phyloP scores from a whole-genome alignment of 805 yeast species.

The Ogataea methylovora region DNA sequence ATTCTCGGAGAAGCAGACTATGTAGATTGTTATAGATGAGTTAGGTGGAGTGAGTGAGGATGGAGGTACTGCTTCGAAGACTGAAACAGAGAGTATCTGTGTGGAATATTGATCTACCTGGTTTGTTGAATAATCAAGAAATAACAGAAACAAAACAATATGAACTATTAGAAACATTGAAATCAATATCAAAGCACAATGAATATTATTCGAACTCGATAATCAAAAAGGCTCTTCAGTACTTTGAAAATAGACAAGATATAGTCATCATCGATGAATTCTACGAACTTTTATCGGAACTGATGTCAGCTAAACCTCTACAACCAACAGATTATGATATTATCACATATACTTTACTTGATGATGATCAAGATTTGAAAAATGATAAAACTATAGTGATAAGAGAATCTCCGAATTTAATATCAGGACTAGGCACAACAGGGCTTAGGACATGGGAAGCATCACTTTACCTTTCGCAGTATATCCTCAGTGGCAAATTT shows the following conservation, averaged over 20 bases:
- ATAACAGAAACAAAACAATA: conserved; percentile 14
- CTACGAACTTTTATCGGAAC: conserved; percentile 33
- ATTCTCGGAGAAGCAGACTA: no score
- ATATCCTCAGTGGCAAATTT: conserved; percentile 22
- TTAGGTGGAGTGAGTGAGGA: conserved; percentile 1
- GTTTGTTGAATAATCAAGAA: background rate
- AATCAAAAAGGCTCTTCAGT: conserved; percentile 32
- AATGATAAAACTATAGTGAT: conserved; percentile 24
- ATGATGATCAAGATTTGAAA: conserved; percentile 1
- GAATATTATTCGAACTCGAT: conserved; percentile 44
- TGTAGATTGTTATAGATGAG: no score
- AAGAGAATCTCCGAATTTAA: conserved; percentile 53
- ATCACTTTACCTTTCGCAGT: conserved; percentile 57
- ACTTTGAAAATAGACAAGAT: conserved; percentile 22
- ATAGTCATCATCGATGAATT: conserved; percentile 30
- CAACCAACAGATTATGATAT: conserved; percentile 32
- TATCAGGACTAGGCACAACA: conserved; percentile 76
- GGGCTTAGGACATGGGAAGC: conserved; percentile 96
- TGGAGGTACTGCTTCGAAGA: conserved; percentile 16
- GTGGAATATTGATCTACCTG: conserved; percentile 5
- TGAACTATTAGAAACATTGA: conserved; percentile 13
- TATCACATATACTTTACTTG: conserved; percentile 26
- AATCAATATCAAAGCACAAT: conserved; percentile 28
- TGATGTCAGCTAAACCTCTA: conserved; percentile 26
- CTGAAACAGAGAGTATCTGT: conserved; percentile 25